Evolutionary conservation across 192 early-diverging fungal species (phyloP).

Genomic region (Linnemannia exigua): DNA sequence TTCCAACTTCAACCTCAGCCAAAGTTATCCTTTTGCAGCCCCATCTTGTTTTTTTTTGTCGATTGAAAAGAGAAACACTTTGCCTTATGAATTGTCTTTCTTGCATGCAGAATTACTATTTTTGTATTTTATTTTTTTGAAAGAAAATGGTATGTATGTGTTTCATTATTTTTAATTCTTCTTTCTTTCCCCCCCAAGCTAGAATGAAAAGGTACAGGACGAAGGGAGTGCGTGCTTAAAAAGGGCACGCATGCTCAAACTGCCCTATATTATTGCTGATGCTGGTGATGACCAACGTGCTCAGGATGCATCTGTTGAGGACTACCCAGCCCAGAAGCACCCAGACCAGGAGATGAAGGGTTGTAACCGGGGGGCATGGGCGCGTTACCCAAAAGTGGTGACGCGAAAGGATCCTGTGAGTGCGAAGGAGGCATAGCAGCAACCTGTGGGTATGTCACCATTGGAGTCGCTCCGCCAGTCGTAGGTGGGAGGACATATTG

Average conservation of each 20-base stretch:
- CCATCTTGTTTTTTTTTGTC: too few relatives aligned
- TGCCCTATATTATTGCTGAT: too few relatives aligned
- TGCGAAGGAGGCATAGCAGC: neutral
- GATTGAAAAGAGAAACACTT: too few relatives aligned
- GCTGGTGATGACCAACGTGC: neutral
- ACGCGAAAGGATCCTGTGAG: slow-evolving; percentile 44
- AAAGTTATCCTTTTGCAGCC: too few relatives aligned
- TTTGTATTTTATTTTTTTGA: neutral
- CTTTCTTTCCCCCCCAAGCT: too few relatives aligned
- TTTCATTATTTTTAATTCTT: neutral
- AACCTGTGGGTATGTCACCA: slow-evolving; percentile 15
- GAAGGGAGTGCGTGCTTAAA: too few relatives aligned
- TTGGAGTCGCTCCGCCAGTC: neutral
- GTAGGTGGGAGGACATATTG: slow-evolving; percentile 18
- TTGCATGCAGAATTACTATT: neutral
- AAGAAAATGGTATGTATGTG: neutral
- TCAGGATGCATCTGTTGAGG: slow-evolving; percentile 26
- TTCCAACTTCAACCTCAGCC: too few relatives aligned
- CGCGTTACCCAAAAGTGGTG: slow-evolving; percentile 13
- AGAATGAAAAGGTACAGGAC: too few relatives aligned
- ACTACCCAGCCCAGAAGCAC: slow-evolving; percentile 11
- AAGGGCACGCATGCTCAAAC: too few relatives aligned
- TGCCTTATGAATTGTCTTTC: neutral
- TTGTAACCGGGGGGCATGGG: slow-evolving; percentile 36
- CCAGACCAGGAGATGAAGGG: too few relatives aligned